Evolutionary conservation across 2,329 filamentous ascomycete species (phyloP).

Genomic region (Colletotrichum chrysophilum): DNA sequence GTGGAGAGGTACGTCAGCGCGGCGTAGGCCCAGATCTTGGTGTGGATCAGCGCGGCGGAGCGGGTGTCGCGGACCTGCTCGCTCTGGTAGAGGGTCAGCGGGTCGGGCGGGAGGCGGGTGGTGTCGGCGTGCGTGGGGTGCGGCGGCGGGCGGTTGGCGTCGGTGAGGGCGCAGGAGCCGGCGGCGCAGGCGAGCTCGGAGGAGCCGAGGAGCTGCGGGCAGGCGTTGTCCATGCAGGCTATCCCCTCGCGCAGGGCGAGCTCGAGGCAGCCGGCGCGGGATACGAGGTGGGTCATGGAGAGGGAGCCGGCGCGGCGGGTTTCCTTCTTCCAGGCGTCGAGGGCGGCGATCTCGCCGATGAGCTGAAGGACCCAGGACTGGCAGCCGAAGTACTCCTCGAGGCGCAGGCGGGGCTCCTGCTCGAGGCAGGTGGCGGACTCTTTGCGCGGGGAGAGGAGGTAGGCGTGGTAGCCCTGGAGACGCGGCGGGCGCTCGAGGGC

Average conservation of each 20-base stretch:
- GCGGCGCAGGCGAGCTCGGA: background rate
- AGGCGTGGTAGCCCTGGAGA: slow-evolving; percentile 44
- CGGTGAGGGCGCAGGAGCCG: background rate
- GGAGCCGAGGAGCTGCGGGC: slow-evolving; percentile 20
- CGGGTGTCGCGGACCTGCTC: background rate
- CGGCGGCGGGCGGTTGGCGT: slow-evolving; percentile 23
- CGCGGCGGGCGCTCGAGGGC: slow-evolving; percentile 46
- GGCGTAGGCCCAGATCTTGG: slow-evolving; percentile 52
- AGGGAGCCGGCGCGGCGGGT: slow-evolving; percentile 47
- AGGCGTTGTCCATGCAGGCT: slow-evolving; percentile 21
- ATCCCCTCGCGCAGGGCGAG: slow-evolving; percentile 23
- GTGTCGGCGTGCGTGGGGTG: slow-evolving; percentile 25
- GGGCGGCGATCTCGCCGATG: slow-evolving; percentile 57
- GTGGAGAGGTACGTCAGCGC: slow-evolving; percentile 52
- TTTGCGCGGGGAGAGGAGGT: slow-evolving; percentile 39
- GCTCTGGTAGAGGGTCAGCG: slow-evolving; percentile 10
- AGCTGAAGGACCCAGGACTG: slow-evolving; percentile 61
- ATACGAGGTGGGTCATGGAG: slow-evolving; percentile 49
- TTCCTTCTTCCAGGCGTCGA: slow-evolving; percentile 62
- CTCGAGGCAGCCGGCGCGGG: slow-evolving; percentile 22
- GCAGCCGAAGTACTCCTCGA: slow-evolving; percentile 41
- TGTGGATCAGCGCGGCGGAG: slow-evolving; percentile 24
- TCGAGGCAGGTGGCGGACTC: slow-evolving; percentile 9
- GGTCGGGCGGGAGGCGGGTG: slow-evolving; percentile 6
- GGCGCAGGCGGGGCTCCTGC: slow-evolving; percentile 32